Evolutionary conservation across 2,329 filamentous ascomycete genomes (phyloP).

Genomic region (Penicillium brevicompactum): DNA sequence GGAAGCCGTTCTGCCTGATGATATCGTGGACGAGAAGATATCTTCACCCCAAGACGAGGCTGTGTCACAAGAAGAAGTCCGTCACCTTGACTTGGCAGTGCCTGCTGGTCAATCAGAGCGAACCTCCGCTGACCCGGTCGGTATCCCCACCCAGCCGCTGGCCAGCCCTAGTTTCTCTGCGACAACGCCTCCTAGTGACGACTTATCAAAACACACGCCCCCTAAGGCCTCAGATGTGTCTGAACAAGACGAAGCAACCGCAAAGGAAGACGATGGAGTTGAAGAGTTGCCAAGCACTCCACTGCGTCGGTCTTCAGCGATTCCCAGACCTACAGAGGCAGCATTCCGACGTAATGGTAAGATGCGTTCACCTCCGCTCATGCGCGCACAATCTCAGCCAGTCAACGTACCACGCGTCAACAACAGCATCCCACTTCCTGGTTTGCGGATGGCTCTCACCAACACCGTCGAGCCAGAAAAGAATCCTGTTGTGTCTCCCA

Average conservation of each 20-base stretch:
- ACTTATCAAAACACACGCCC: constrained; percentile 4
- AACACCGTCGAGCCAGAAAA: constrained; percentile 24
- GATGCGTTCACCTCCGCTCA: constrained; percentile 49
- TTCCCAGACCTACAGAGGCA: constrained; percentile 43
- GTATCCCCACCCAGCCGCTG: constrained; percentile 10
- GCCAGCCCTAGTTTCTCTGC: constrained; percentile 10
- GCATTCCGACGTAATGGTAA: constrained; percentile 39
- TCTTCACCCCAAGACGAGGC: constrained; percentile 26
- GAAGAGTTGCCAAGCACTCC: constrained; percentile 24
- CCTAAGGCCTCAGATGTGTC: constrained; percentile 14
- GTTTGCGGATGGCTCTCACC: constrained; percentile 25
- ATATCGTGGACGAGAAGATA: constrained; percentile 18
- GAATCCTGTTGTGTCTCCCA: constrained; percentile 26
- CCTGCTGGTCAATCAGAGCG: constrained; percentile 31
- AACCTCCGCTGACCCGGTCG: constrained; percentile 9
- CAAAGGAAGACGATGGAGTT: constrained; percentile 14
- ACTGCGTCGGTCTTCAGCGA: constrained; percentile 37
- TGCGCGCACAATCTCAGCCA: constrained; percentile 56
- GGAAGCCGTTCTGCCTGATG: constrained; percentile 21
- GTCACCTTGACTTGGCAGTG: constrained; percentile 64
- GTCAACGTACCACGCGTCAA: constrained; percentile 34
- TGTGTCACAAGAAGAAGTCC: constrained; percentile 55
- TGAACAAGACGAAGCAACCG: constrained; percentile 9
- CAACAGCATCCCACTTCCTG: constrained; percentile 21
- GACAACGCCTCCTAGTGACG: constrained; percentile 7